Evolutionary conservation across 2,329 filamentous ascomycete genomes (phyloP).

Genomic region (Hypocreales sp.): DNA sequence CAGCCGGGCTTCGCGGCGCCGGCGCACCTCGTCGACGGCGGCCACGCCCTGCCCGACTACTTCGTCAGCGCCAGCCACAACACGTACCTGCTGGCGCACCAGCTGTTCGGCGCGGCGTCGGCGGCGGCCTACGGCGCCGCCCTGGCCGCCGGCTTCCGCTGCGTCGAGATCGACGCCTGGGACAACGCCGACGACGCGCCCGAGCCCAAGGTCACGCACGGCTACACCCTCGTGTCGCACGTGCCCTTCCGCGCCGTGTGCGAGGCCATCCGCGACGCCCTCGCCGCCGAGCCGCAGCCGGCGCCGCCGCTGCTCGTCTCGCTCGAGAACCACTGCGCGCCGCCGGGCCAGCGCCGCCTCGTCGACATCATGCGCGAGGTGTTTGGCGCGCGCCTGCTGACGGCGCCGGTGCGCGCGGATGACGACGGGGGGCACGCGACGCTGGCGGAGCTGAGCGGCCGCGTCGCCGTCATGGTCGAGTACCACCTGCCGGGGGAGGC

Average conservation of each 20-base stretch:
- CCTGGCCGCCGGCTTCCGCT: conserved; percentile 46
- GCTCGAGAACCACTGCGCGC: conserved; percentile 50
- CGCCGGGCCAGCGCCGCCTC: conserved; percentile 42
- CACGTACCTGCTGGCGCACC: conserved; percentile 55
- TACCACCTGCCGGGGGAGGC: conserved; percentile 42
- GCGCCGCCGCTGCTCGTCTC: conserved; percentile 47
- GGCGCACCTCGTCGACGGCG: conserved; percentile 35
- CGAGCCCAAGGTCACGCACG: conserved; percentile 57
- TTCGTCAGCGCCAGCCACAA: conserved; percentile 62
- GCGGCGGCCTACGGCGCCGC: conserved; percentile 48
- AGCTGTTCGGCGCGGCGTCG: conserved; percentile 48
- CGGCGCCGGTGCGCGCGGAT: conserved; percentile 37
- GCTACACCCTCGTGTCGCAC: conserved; percentile 51
- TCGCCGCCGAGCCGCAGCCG: conserved; percentile 36
- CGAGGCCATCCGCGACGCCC: conserved; percentile 46
- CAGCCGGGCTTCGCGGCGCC: conserved; percentile 44
- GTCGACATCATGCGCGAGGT: conserved; percentile 51
- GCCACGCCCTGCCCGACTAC: conserved; percentile 49
- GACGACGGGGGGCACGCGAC: conserved; percentile 36
- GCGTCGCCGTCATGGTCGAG: conserved; percentile 53
- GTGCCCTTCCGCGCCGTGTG: conserved; percentile 50
- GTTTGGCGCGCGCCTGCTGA: conserved; percentile 43
- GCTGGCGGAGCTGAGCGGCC: conserved; percentile 42
- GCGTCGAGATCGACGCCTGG: conserved; percentile 63
- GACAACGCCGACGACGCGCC: conserved; percentile 43